Evolutionary conservation across 2,329 filamentous ascomycete species (phyloP), one percentile per base, ranked within the genome.

Genomic region (Cladophialophora exuberans): DNA sequence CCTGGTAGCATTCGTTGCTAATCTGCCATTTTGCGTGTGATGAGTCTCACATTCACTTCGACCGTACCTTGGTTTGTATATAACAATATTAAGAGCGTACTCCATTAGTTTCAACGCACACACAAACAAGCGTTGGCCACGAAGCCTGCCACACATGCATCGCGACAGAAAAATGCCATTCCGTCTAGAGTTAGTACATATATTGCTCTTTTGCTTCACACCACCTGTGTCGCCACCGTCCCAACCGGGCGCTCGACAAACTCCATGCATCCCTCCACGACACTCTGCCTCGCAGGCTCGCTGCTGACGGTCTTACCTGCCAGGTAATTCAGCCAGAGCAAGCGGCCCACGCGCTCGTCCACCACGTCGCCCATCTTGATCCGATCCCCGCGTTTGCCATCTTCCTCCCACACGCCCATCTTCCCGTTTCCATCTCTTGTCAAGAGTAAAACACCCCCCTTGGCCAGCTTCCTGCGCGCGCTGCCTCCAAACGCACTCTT

Each of bases 261-360:
- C 63, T 86, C 86, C 79, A 97, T 86, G 57, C 96, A 82, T 0
- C 94, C 94, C 43, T 95, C 85, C 3, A 96, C 88, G 46, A 99
- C 88, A 64, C 83, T 95, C 72, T 84, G 79, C 63, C 93, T 82
- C 13, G 91, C 89, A 2, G 81, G 79, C 70, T 96, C 90, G 60
- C 90, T 95, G 25, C 91, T 91, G 7, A 97, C 91, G 65, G 86
- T 90, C 70, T 84, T 88, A 0, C 94, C 94, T 3, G 84, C 90
- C 26, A 99, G 77, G 72, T 96, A 99, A 63, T 92, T 88, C 68
- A 97, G 74, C 93, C 93, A 97, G 18, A 97, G 75, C 56, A 93
- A 75, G 54, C 89, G 83, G 53, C 88, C 87, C 10, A 99, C 78
- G 50, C 93, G 79, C 75, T 94, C 89, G 67, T 97, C 94, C 0